These are phyloP conservation scores for Aureobasidium sp. DNA, from an alignment of 2,329 filamentous ascomycete species.

Conservation along the genomic window DNA sequence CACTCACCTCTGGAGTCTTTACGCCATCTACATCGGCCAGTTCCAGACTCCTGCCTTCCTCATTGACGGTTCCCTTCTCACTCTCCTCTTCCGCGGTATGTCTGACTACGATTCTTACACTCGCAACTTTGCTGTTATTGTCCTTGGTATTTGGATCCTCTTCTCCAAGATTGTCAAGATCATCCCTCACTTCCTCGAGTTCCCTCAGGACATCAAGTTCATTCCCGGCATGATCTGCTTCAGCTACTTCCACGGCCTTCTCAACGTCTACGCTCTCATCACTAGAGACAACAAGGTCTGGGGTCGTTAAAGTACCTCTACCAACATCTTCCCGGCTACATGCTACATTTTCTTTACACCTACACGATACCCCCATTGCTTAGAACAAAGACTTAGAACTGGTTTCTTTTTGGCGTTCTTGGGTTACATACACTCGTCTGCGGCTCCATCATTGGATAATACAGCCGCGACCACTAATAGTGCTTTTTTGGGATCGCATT, in stretches of 20 bases:
- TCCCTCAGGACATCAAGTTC: constrained; percentile 45
- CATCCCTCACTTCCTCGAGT: constrained; percentile 40
- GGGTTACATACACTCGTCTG: background rate
- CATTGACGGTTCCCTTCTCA: constrained; percentile 40
- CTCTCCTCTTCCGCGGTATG: constrained; percentile 24
- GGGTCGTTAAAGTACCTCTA: constrained; percentile 12
- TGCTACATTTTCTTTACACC: background rate
- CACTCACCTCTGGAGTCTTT: constrained; percentile 43
- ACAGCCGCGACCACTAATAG: background rate
- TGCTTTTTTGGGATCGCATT: background rate
- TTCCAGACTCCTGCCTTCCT: constrained; percentile 49
- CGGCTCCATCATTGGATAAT: background rate
- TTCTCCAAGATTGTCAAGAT: constrained; percentile 51
- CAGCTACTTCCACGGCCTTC: constrained; percentile 47
- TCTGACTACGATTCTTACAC: background rate
- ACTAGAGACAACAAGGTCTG: constrained; percentile 33
- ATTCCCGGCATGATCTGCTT: constrained; percentile 46
- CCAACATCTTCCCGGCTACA: background rate
- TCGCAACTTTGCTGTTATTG: constrained; percentile 9
- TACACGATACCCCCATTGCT: background rate
- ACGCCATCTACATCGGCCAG: constrained; percentile 47
- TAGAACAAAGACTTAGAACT: background rate
- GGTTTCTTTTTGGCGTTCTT: background rate
- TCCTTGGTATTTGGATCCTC: constrained; percentile 39
- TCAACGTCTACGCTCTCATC: constrained; percentile 48